Evolutionary conservation across 164 flowering plant genomes (phyloP).

Genomic region (Houttuynia cordata): DNA sequence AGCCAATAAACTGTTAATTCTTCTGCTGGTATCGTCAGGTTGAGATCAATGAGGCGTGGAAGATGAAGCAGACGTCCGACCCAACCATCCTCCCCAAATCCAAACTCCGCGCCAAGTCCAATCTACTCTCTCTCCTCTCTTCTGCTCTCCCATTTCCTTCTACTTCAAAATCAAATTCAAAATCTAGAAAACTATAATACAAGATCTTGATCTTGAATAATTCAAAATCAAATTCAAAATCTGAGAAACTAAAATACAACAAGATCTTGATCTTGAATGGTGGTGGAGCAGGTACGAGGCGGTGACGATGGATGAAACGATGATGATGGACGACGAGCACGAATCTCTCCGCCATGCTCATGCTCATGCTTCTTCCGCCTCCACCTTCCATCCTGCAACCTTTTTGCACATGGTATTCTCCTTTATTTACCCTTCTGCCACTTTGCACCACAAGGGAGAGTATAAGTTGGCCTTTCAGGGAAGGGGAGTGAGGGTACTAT

Average conservation of each 20-base stretch:
- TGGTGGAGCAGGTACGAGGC: constrained; percentile 45
- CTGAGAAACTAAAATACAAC: too few relatives aligned
- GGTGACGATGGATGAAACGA: constrained; percentile 33
- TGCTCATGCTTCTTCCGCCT: constrained; percentile 18
- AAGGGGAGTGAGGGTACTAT: neutral
- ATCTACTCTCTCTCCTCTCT: neutral
- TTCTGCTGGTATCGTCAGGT: constrained; percentile 21
- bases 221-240: neutral
- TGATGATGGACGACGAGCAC: neutral
- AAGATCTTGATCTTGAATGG: too few relatives aligned
- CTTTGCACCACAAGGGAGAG: neutral
- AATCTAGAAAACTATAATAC: too few relatives aligned
- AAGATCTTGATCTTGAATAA: neutral
- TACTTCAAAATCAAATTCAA: neutral
- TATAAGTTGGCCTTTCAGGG: neutral
- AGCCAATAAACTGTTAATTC: too few relatives aligned
- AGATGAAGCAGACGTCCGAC: constrained; percentile 42
- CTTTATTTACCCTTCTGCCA: neutral
- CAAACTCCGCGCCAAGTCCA: constrained; percentile 79
- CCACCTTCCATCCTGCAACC: constrained; percentile 29
- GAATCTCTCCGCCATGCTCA: constrained; percentile 36
- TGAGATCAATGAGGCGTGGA: constrained; percentile 85
- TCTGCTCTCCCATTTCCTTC: neutral
- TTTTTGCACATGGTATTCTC: constrained; percentile 51
- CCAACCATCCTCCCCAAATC: constrained; percentile 76